Evolutionary conservation across 768 basidiomycete genomes (phyloP).

Genomic region (Paxillus involutus): DNA sequence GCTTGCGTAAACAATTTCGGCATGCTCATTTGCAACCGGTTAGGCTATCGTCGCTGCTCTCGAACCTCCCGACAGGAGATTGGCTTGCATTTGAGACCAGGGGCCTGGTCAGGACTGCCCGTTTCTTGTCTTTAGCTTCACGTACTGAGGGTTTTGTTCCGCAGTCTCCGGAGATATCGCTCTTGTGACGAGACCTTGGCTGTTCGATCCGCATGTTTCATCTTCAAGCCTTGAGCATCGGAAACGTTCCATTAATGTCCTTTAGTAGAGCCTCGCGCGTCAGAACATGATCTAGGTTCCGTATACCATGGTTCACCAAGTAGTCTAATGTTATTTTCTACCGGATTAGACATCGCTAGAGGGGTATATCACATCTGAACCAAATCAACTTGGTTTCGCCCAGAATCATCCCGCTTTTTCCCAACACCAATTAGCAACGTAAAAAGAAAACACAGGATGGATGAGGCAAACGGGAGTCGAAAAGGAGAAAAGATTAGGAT

Average conservation of each 20-base stretch:
- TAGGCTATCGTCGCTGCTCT: conserved; percentile 97
- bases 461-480: background rate
- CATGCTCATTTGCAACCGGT: conserved; percentile 5
- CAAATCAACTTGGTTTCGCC: conserved; percentile 27
- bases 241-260: background rate
- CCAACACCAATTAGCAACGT: conserved; percentile 24
- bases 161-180: conserved; percentile 46
- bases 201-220: background rate
- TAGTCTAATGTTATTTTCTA: conserved; percentile 14
- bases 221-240: background rate
- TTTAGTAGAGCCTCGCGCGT: conserved; percentile 1
- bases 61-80: conserved; percentile 92
- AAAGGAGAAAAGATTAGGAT: conserved; percentile 20
- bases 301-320: conserved; percentile 11
- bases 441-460: background rate
- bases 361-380: conserved; percentile 13
- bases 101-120: conserved; percentile 44
- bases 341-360: conserved; percentile 22
- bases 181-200: conserved; percentile 27
- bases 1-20: conserved; percentile 2
- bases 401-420: background rate
- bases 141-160: background rate
- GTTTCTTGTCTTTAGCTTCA: background rate
- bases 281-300: conserved; percentile 11
- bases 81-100: conserved; percentile 94